Evolutionary conservation across 1,139 yeast species (phyloP), one percentile per base, ranked within the genome.

Genomic region (Kodamaea alishanica): DNA sequence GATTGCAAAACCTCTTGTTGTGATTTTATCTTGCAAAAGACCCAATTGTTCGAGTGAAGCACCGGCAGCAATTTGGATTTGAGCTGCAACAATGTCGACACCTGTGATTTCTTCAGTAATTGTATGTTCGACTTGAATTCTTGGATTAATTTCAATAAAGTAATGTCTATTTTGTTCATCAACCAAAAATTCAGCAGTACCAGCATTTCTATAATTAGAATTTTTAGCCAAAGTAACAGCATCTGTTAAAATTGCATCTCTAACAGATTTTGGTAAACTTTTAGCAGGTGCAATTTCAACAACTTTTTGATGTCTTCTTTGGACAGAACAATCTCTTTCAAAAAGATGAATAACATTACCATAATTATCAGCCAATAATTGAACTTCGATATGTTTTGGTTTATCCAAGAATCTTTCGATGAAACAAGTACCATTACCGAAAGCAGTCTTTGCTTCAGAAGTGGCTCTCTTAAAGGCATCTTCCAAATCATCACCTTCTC

Each of bases 271-370:
- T 26, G 97, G 94, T 51, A 94, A 70, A 48, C 88, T 89, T 65
- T 87, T 84, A 33, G 98, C 97, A n/a, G 99, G 98, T 3, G 98
- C 99, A 53, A 94, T 89, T 68, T 94, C 99, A 34, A 92, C 98
- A 42, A 92, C 98, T 66, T 94, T 92, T 72, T 94, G 98, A 66
- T 92, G 98, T 73, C 98, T 86, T 73, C 98, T 84, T 73, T 92
- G 99, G 35, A 94, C 98, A 8, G 97, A 89, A 70, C 98, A 92
- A 70, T 92, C 99, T 70, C 99, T 84, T 74, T 94, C 99, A 54
- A 87, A 92, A 54, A 92, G 71, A 61, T 94, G 98, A 54, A 92
- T 85, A 12, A 90, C 96, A 60, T 94, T 92, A 45, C 98, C 99
- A 58, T 86, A 82, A 56, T 78, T 77, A 64, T 92, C 99, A 39